Percentiles rank a stretch among this genome's conserved stretches.
Evolutionary conservation across 2,329 filamentous ascomycete genomes (phyloP).

Genomic region (Rugonectria rugulosa): DNA sequence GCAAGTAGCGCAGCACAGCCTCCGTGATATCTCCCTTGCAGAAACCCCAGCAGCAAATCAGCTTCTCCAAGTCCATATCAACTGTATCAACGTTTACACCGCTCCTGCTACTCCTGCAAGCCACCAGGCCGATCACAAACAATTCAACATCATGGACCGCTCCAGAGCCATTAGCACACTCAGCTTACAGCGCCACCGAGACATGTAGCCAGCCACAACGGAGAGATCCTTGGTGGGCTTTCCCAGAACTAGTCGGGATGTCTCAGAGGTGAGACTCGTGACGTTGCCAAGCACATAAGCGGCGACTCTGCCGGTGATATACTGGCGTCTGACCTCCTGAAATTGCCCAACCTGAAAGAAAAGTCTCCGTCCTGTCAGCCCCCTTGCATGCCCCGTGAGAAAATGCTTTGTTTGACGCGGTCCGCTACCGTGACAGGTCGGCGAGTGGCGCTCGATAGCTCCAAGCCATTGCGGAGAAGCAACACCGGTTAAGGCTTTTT

Average conservation of each 20-base stretch:
- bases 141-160: background rate
- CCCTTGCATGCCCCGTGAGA: no score
- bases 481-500: background rate
- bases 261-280: no score
- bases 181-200: background rate
- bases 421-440: background rate
- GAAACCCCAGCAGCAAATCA: background rate
- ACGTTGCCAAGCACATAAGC: no score
- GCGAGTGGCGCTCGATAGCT: background rate
- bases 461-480: conserved; percentile 5
- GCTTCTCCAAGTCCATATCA: background rate
- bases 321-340: no score
- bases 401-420: no score
- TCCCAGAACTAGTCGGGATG: no score
- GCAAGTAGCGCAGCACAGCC: background rate
- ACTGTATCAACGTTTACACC: background rate
- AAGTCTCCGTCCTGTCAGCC: no score
- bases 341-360: no score
- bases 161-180: background rate
- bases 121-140: background rate
- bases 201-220: conserved; percentile 3
- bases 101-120: background rate
- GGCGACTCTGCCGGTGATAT: no score
- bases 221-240: no score
- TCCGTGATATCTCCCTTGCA: background rate